Percentiles rank a stretch among this genome's conserved stretches.
Evolutionary conservation across 2,329 filamentous ascomycete species (phyloP).

Genomic region (Epichloe festucae): DNA sequence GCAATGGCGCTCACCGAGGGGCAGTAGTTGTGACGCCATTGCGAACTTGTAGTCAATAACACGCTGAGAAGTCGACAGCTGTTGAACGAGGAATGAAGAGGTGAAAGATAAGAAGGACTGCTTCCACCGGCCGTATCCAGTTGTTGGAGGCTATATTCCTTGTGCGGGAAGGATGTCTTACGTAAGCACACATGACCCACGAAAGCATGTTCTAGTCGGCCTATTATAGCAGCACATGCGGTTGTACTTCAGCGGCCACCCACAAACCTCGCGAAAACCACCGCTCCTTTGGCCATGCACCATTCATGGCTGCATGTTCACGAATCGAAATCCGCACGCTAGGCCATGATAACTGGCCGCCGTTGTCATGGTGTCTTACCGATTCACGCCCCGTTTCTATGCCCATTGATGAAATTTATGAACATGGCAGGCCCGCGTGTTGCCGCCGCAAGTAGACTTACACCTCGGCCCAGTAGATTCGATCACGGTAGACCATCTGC

Average conservation of each 20-base stretch:
- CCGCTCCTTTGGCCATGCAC: background rate
- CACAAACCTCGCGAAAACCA: background rate
- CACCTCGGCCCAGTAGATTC: background rate
- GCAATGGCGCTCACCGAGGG: constrained; percentile 40
- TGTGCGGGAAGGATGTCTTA: background rate
- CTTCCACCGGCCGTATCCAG: background rate
- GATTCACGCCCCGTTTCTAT: background rate
- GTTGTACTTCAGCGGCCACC: background rate
- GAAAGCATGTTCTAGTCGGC: background rate
- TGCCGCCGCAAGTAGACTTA: constrained; percentile 14
- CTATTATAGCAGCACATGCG: background rate
- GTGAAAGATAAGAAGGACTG: background rate
- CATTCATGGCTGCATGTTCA: constrained; percentile 6
- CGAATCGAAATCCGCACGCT: background rate
- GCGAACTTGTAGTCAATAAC: constrained; percentile 9
- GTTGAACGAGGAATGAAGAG: background rate
- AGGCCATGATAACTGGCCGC: constrained; percentile 10
- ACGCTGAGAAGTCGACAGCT: background rate
- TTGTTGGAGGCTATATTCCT: background rate
- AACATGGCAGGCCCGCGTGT: constrained; percentile 9
- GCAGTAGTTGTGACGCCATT: constrained; percentile 65
- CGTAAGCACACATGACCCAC: background rate
- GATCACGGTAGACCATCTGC: background rate
- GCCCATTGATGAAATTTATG: constrained; percentile 10
- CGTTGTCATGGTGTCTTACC: constrained; percentile 6